Evolutionary conservation across 1,284 basidiomycete genomes (phyloP), one percentile per base, ranked within the genome.

Genomic region (Leccinum angustisporum): DNA sequence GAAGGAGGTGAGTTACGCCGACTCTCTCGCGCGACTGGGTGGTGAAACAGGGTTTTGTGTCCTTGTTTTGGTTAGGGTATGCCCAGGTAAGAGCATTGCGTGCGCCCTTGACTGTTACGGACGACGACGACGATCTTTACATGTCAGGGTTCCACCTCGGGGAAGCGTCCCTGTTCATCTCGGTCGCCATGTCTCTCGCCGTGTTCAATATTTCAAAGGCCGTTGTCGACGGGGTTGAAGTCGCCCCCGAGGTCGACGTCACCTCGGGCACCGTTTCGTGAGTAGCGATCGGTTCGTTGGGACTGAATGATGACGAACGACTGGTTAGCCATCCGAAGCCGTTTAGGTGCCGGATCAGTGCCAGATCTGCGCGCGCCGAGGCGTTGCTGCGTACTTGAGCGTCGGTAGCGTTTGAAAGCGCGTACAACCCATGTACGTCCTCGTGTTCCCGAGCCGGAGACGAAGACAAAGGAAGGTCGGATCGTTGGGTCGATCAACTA

Each of bases 121-220:
- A 25, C 18, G 13, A 50, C 18, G 43, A 46, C 21, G n/a, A 34
- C 16, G 9, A 30, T 16, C 6, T 3, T 21, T 16, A 25, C 16
- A 34, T 36, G 8, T 10, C 18, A 70, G 69, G 62, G n/a, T 53
- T 13, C 21, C 62, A 57, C 31, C 55, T 70, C 10, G 68, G 57
- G 1, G 70, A 69, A 53, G 33, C 61, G 0, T 43, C 57, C 4
- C 53, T 72, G 18, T 70, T 65, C 56, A 67, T 69, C 27, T 21
- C 60, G 1, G 60, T 61, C n/a, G 62, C 63, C 16, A 65, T 65
- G 63, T 66, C 70, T 11, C 63, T 71, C 2, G 59, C 68, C 9
- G 57, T 57, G 0, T 27, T 72, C 31, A 25, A 61, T 0, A 59
- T 73, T 14, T 63, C 61, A 18, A 65, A 67, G 50, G 56, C 53